A percentile compares a stretch with the other conserved stretches of the same genome.
These are phyloP conservation scores for Fusarium transvaalense DNA, from an alignment of 2,329 filamentous ascomycete species.

Conservation along the genomic window DNA sequence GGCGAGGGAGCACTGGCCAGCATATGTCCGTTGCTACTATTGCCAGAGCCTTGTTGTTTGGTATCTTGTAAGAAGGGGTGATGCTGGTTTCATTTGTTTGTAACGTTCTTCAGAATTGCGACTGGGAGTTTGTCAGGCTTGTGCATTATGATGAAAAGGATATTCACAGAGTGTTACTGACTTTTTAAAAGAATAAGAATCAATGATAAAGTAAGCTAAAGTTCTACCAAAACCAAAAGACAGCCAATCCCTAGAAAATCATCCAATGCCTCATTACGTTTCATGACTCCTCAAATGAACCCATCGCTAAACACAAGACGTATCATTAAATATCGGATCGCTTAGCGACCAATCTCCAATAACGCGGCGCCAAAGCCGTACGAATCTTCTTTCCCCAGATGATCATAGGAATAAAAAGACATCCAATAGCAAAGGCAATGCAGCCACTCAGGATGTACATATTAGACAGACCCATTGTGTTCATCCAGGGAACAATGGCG, in stretches of 20 bases:
- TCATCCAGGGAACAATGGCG: conserved; percentile 50
- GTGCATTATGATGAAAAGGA: no score
- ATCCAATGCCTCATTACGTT: neutral
- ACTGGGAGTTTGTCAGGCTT: no score
- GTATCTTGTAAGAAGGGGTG: no score
- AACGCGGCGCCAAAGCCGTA: conserved; percentile 28
- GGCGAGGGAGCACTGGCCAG: no score
- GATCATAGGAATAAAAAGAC: conserved; percentile 48
- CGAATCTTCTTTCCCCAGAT: conserved; percentile 52
- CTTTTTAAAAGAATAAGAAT: neutral
- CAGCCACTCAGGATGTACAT: conserved; percentile 48
- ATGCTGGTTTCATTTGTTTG: no score
- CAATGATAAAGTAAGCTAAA: neutral
- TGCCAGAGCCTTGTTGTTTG: no score
- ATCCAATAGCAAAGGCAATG: conserved; percentile 43
- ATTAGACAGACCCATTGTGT: conserved; percentile 48
- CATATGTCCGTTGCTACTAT: no score
- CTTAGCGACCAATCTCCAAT: conserved; percentile 45
- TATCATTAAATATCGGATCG: conserved; percentile 30
- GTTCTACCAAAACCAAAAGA: neutral
- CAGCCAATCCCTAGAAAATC: neutral
- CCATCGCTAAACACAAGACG: neutral
- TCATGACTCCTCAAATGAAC: neutral
- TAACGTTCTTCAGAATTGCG: no score
- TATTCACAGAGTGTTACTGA: no score